Base-by-base conservation (phyloP, 1,139 yeast species). In the Spathaspora jeffriesii region DNA sequence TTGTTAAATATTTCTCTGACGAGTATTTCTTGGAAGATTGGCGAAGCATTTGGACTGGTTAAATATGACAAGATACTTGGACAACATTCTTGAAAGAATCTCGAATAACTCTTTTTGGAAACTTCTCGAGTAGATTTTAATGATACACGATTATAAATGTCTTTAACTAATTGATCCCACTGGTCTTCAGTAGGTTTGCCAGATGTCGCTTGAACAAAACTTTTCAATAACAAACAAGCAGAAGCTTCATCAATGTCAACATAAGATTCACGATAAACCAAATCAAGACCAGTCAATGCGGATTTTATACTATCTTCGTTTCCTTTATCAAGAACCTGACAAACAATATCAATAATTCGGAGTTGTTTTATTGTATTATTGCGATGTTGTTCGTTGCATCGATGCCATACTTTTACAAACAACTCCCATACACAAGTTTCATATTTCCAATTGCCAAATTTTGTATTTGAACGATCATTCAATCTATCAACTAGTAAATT, bases 401-500 rank as follows among this genome's bases (percentile, higher is more conserved):
- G 28, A 0, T 37, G 38, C 82, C 85, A 82, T 32, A 73, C 60
- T 15, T 58, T 58, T 40, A 61, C 57, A 49, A 81, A 70, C 40
- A 83, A 61, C 4, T 50, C 47, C 90, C 92, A 85, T 1, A 76
- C 64, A 2, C 61, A 58, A 0, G 61, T 47, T 44, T 68, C 63
- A 13, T 52, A 60, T 55, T 77, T 81, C 73, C 83, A 83, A 5
- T 59, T 52, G 3, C 61, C 56, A 47, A 70, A 71, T 51, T 48
- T 67, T 60, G 47, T 61, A 50, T 59, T 56, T 21, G 62, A 56
- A 28, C 51, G 50, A 49, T 84, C 89, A 49, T 78, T 77, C 54
- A 89, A 64, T 53, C 92, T 73, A 57, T 88, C 95, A 51, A 83
- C 71, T 2, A 87, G 55, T 55, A 91, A 73, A 46, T 87, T 92